Base-by-base conservation (phyloP, 176 grass and related monocot species). In the Zizania latifolia region DNA sequence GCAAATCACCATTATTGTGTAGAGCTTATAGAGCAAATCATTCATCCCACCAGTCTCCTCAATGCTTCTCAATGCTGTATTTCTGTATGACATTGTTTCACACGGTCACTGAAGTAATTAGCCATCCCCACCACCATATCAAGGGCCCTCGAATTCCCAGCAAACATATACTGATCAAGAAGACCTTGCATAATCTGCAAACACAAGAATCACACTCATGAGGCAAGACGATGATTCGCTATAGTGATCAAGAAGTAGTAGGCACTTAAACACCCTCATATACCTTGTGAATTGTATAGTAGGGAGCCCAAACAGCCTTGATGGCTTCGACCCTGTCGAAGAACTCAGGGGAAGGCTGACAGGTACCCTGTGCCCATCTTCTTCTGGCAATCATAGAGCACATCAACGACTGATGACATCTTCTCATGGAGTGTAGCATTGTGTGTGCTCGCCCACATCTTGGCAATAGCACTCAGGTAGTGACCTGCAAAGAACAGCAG, bases 31-130 rank as follows among this genome's bases (percentile, higher is more conserved):
- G 27, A 99, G 86, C 71, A 99, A 86, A 84, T 99, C 95, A 74
- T 94, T 99, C 89, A 99, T 99, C 29, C 95, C 94, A 68, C 95
- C 95, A 77, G 89, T 88, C 86, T 99, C 95, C 86, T 94, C 95
- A 99, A 37, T 99, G 95, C 75, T 84, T 89, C 87, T 99, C 95
- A 40, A 94, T 92, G 65, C 75, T 99, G 68, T 94, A 90, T 45
- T 94, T 99, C 66, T 86, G 78, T 78, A 99, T 84, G 72, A 99
- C 91, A 88, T 92, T 99, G 66, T 84, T 84, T 99, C 50, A 99
- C 89, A 16, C 95, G 78, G 14, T 86, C 84, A 27, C 88, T 82
- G 69, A 99, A 99, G 77, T 99, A 99, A 28, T 99, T 67, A 48
- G 95, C 91, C 91, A 99, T 99, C 30, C 85, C 62, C 3, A 89